A percentile compares a stretch with the other conserved stretches of the same genome.
These are phyloP conservation scores for Curvularia lunata DNA, from an alignment of 2,329 filamentous ascomycete species.

Conservation along the genomic window DNA sequence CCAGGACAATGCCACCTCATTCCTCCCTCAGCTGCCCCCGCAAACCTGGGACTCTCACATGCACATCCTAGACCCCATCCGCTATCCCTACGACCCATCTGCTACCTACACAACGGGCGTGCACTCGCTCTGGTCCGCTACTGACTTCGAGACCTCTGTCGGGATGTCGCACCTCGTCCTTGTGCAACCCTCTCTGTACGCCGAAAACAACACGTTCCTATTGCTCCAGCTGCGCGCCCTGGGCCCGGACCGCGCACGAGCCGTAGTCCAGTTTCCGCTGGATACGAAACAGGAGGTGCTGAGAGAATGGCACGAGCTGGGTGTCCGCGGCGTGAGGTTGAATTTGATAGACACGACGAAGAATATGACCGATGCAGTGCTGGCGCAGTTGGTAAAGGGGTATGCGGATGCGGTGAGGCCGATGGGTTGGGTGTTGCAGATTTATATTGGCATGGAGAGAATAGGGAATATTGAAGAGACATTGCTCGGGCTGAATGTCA, in stretches of 20 bases:
- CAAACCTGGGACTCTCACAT: conserved; percentile 1
- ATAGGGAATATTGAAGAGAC: neutral
- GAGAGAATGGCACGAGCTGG: neutral
- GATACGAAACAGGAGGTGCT: neutral
- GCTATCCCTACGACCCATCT: neutral
- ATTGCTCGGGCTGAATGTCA: neutral
- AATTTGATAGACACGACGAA: neutral
- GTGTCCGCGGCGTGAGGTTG: neutral
- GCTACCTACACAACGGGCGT: neutral
- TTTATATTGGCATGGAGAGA: neutral
- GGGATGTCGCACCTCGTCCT: neutral
- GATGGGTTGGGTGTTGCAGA: neutral
- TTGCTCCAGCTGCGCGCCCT: neutral
- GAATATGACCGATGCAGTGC: neutral
- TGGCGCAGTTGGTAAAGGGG: neutral
- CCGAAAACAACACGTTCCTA: neutral
- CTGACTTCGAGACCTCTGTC: neutral
- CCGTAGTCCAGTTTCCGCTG: neutral
- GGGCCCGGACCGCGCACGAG: neutral
- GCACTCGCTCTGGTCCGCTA: neutral
- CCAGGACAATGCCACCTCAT: neutral
- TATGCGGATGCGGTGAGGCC: neutral
- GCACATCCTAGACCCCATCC: neutral
- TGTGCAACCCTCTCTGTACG: neutral
- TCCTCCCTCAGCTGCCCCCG: neutral